These are phyloP conservation scores for Sinapis alba DNA, from an alignment of 441 rosid genomes.

Conservation along the genomic window DNA sequence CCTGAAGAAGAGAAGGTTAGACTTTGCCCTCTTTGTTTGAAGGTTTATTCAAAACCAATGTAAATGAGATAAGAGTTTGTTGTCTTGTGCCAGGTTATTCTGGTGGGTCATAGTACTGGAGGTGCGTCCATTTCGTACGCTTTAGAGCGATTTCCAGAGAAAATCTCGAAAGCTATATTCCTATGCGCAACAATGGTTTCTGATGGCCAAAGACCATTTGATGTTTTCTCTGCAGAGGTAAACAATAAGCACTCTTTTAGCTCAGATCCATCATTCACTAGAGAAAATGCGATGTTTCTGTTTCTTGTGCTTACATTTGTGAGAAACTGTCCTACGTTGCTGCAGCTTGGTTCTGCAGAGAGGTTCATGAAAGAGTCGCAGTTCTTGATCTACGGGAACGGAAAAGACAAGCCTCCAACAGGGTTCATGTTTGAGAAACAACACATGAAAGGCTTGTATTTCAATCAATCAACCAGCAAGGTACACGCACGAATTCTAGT, in stretches of 20 bases:
- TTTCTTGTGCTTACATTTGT: not conserved
- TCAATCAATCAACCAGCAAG: slow-evolving; percentile 89
- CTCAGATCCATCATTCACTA: slow-evolving; percentile 18
- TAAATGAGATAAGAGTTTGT: not conserved
- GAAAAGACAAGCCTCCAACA: slow-evolving; percentile 83
- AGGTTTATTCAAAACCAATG: not conserved
- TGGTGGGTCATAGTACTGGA: slow-evolving; percentile 91
- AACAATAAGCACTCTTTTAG: slow-evolving; percentile 11
- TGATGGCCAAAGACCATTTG: slow-evolving; percentile 81
- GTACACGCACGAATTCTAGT: slow-evolving; percentile 29
- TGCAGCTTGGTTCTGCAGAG: slow-evolving; percentile 98
- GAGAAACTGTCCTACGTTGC: slow-evolving; percentile 7
- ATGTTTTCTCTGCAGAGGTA: slow-evolving; percentile 95
- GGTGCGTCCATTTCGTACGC: slow-evolving; percentile 91
- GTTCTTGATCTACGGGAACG: slow-evolving; percentile 81
- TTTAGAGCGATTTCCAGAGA: slow-evolving; percentile 71
- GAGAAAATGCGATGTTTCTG: not conserved
- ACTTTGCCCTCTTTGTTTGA: not conserved
- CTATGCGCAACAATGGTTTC: slow-evolving; percentile 91
- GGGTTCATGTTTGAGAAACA: slow-evolving; percentile 96
- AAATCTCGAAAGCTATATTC: slow-evolving; percentile 80
- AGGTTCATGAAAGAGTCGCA: slow-evolving; percentile 80
- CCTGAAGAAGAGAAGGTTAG: slow-evolving; percentile 86
- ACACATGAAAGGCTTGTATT: slow-evolving; percentile 87
- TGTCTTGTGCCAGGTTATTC: slow-evolving; percentile 62